Base-by-base conservation (phyloP, 495 filamentous ascomycete species). In the Aspergillus cristatus region DNA sequence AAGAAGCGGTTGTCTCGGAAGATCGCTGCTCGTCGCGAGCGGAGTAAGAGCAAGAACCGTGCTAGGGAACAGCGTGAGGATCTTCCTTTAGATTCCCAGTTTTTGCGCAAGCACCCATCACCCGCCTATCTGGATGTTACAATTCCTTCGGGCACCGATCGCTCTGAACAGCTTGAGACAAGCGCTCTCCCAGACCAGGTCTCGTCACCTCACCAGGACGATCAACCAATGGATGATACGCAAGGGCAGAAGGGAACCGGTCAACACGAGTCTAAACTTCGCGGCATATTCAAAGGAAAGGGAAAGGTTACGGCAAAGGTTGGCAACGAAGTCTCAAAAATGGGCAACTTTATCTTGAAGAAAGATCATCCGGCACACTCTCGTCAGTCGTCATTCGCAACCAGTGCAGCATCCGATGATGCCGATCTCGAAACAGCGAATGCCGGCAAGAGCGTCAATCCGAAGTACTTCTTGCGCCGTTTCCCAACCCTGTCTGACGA, bases 301-400 rank as follows among this genome's bases (percentile, higher is more conserved):
- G 63, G 69, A 10, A 63, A 69, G 36, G 70, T 76, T 42, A 70
- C 70, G 12, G 70, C 68, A 30, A 57, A 65, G 13, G 68, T 73
- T n/a, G 71, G 66, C 7, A 73, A 68, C 41, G 73, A 77, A 43
- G 73, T 79, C 1, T 66, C 69, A 0, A 71, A 67, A 50, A 70
- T 79, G 37, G 72, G 75, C 16, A 72, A 76, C 40, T 54, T 71
- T 24, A 62, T 80, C 6, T 50, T 62, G 40, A 76, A 73, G 41
- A 76, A 77, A 32, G 67, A 67, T 28, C 32, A 43, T 15, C 38
- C 33, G 22, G 38, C 47, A 4, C 54, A 55, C 35, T 60, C 66
- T 28, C 55, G 60, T 13, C 51, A 62, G 30, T 57, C 54, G 6
- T 73, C 70, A 18, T 53, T 63, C 25, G 56, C 59, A 15, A 55